These are phyloP conservation scores for Styphnolobium japonicum DNA, from an alignment of 306 rosid species.

Conservation along the genomic window DNA sequence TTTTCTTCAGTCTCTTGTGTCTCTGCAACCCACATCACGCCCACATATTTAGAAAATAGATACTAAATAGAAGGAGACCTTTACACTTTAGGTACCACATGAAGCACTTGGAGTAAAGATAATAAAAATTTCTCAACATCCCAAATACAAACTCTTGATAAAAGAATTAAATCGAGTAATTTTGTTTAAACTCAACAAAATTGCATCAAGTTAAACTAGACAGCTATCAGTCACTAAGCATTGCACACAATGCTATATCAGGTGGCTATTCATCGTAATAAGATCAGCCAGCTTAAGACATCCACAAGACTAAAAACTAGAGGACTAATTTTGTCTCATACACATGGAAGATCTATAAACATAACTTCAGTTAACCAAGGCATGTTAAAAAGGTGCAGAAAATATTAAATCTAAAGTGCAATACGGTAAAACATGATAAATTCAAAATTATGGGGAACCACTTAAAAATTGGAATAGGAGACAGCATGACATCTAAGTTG, in stretches of 20 bases:
- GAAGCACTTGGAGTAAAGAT: not conserved
- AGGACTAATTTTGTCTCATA: not conserved
- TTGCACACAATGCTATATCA: not conserved
- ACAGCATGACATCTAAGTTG: not conserved
- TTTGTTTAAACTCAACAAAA: constrained; percentile 1
- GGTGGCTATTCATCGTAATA: not conserved
- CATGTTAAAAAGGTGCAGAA: not conserved
- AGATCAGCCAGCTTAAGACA: no score
- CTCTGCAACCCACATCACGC: constrained; percentile 59
- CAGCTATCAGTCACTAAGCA: not conserved
- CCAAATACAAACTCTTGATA: not conserved
- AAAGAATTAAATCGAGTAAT: not conserved
- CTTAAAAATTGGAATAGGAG: not conserved
- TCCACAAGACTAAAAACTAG: not conserved
- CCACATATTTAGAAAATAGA: constrained; percentile 9
- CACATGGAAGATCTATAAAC: constrained; percentile 6
- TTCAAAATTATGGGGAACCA: not conserved
- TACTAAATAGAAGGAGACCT: not conserved
- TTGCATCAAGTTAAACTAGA: not conserved
- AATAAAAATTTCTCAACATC: not conserved
- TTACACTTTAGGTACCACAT: not conserved
- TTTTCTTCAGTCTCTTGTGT: constrained; percentile 81
- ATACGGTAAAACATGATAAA: not conserved
- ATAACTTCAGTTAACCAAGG: not conserved
- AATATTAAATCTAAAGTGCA: not conserved